Evolutionary conservation across 2,329 filamentous ascomycete species (phyloP).

Genomic region (Beauveria brongniartii): DNA sequence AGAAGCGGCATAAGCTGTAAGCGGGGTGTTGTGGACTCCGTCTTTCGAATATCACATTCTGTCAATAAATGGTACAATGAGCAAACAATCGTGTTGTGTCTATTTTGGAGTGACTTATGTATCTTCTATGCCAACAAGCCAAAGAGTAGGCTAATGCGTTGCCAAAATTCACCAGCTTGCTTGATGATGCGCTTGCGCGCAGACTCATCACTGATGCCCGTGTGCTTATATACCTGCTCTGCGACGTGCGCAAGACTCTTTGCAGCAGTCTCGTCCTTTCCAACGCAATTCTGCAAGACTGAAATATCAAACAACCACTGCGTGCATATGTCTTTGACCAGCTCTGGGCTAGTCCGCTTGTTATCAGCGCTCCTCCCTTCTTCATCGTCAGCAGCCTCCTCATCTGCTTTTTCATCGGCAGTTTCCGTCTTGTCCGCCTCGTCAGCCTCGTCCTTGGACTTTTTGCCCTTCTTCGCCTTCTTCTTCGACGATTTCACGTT

Average conservation of each 20-base stretch:
- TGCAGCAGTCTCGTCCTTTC: slow-evolving; percentile 18
- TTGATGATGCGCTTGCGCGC: slow-evolving; percentile 49
- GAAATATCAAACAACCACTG: slow-evolving; percentile 57
- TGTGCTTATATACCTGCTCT: slow-evolving; percentile 34
- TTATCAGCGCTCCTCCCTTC: background rate
- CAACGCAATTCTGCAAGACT: slow-evolving; percentile 41
- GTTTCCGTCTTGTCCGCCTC: slow-evolving; percentile 11
- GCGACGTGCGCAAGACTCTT: slow-evolving; percentile 36
- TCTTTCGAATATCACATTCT: too few relatives aligned
- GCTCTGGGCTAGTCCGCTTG: slow-evolving; percentile 15
- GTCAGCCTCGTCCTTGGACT: slow-evolving; percentile 11
- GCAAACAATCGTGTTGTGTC: background rate
- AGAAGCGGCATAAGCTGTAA: slow-evolving; percentile 92
- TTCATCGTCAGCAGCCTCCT: background rate
- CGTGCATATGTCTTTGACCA: slow-evolving; percentile 39
- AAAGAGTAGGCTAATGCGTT: slow-evolving; percentile 73
- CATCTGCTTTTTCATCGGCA: slow-evolving; percentile 10
- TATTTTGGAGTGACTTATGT: background rate
- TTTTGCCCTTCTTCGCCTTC: slow-evolving; percentile 13
- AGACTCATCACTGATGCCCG: slow-evolving; percentile 41
- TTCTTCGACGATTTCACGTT: slow-evolving; percentile 2
- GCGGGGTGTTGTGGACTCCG: background rate
- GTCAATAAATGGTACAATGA: background rate
- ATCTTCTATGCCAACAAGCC: slow-evolving; percentile 52
- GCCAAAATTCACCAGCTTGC: slow-evolving; percentile 69